Evolutionary conservation across 352 stramenopile species (phyloP).

Genomic region (Phytophthora citricola): DNA sequence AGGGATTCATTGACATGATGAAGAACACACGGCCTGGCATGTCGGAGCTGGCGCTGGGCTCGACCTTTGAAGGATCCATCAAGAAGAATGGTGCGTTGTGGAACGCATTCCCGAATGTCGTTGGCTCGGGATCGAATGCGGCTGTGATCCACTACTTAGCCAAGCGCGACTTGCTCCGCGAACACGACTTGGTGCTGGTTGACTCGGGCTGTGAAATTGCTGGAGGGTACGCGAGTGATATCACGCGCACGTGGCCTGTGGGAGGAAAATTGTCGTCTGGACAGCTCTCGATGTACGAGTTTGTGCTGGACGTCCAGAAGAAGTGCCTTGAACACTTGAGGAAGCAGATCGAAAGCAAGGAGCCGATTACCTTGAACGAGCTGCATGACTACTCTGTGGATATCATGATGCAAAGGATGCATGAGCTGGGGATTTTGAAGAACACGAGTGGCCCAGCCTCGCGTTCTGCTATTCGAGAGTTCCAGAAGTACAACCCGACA

Average conservation of each 20-base stretch:
- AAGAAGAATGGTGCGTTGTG: conserved; percentile 80
- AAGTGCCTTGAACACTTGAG: conserved; percentile 65
- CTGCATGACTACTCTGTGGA: conserved; percentile 78
- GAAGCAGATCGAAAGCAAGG: conserved; percentile 49
- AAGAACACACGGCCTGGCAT: conserved; percentile 63
- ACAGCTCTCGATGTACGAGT: conserved; percentile 75
- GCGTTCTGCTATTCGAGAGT: conserved; percentile 52
- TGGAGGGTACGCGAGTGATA: conserved; percentile 83
- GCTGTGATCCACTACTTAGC: conserved; percentile 86
- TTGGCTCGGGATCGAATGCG: conserved; percentile 77
- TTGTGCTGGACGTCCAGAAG: conserved; percentile 84
- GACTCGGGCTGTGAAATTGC: conserved; percentile 84
- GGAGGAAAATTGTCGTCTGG: conserved; percentile 49
- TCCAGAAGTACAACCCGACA: conserved; percentile 89
- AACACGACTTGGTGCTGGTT: conserved; percentile 84
- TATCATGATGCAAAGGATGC: conserved; percentile 73
- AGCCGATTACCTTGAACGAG: conserved; percentile 71
- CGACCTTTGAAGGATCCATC: conserved; percentile 72
- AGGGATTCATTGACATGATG: conserved; percentile 86
- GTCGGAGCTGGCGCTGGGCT: conserved; percentile 75
- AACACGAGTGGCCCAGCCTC: conserved; percentile 31
- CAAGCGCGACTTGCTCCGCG: conserved; percentile 65
- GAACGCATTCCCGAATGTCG: conserved; percentile 87
- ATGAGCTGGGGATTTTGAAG: conserved; percentile 69
- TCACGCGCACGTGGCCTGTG: conserved; percentile 83